phyloP scores from a whole-genome alignment of 176 grass and related monocot genomes.

The Avena eriantha region DNA sequence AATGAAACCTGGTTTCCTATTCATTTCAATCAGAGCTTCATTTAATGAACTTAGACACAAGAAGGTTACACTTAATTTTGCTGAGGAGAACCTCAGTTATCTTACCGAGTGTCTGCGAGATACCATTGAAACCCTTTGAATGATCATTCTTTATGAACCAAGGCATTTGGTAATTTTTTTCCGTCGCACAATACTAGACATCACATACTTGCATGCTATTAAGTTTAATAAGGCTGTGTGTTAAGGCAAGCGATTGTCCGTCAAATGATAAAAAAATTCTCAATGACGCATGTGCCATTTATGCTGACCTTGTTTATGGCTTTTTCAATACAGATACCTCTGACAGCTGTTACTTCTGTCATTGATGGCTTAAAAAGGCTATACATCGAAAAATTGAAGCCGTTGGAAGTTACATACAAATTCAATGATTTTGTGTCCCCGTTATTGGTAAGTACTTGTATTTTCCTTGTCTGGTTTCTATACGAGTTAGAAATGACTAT shows the following conservation, averaged over 20 bases:
- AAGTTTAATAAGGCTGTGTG: background rate
- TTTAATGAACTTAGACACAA: conserved; percentile 1
- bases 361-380: conserved; percentile 92
- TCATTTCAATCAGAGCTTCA: conserved; percentile 15
- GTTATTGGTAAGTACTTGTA: conserved; percentile 65
- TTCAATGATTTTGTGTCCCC: conserved; percentile 97
- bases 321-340: conserved; percentile 71
- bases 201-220: background rate
- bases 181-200: background rate
- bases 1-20: background rate
- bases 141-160: background rate
- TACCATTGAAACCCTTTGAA: background rate
- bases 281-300: conserved; percentile 3
- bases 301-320: conserved; percentile 42
- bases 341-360: conserved; percentile 93
- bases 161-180: background rate
- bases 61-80: background rate
- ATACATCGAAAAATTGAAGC: conserved; percentile 94
- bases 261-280: conserved; percentile 20
- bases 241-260: conserved; percentile 2
- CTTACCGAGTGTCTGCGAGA: background rate
- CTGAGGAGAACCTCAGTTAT: background rate
- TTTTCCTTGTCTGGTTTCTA: conserved; percentile 22
- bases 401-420: conserved; percentile 94
- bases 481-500: background rate